Base-by-base conservation (phyloP, 768 basidiomycete genomes). In the Naganishia vaughanmartiniae region DNA sequence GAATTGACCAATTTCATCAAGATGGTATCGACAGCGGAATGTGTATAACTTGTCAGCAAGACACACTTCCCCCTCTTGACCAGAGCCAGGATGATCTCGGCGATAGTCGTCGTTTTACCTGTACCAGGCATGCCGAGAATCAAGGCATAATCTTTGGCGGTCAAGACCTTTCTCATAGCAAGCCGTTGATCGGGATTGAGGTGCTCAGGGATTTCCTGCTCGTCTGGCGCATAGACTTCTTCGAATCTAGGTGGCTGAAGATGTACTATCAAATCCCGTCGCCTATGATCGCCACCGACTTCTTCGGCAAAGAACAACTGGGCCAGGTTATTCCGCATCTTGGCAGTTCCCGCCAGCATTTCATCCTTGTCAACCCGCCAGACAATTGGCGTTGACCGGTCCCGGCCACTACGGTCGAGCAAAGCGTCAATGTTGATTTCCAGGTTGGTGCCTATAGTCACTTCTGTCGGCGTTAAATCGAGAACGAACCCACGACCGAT, bases 61-160 rank as follows among this genome's bases (percentile, higher is more conserved):
- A 98, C 91, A 0, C 87, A 90, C 84, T 96, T 94, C 9, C 92
- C 91, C 82, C 87, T 83, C 46, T 81, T 85, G 1, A 93, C 92
- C 17, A 98, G 82, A 57, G 85, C 85, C 75, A 87, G 85, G 77
- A 98, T 93, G 57, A 96, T 86, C 36, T 91, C 89, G 0, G 91
- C 92, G 72, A 96, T 90, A 4, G 96, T 90, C 0, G 93, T 95
- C 53, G 95, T 96, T 82, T 99, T 99, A 10, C 96, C 95, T 4
- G 95, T 98, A 0, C 96, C 96, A 10, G 96, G 96, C 96, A 98
- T 97, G 19, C 96, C 96, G 9, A 98, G 84, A 31, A 99, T 87
- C 69, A 98, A 82, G 0, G 94, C 89, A 78, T 97, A 99, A 79
- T 99, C 93, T 69, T 86, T 83, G 1, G 96, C 92, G 7, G 84